A percentile compares a stretch with the other conserved stretches of the same genome.
These are phyloP conservation scores for Podaxis sp. DNA, from an alignment of 768 basidiomycete genomes.

Conservation along the genomic window DNA sequence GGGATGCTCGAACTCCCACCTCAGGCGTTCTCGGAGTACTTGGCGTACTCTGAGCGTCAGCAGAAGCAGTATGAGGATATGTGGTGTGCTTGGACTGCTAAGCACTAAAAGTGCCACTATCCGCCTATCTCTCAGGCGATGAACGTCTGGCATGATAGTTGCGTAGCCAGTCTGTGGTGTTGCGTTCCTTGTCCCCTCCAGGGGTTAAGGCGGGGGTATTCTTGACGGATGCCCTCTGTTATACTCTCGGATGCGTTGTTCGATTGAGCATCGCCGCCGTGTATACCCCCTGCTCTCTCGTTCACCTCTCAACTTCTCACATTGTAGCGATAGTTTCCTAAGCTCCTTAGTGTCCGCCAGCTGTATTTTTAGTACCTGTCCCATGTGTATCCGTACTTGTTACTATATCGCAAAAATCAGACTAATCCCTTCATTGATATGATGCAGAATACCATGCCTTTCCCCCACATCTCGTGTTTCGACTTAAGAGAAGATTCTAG, in stretches of 20 bases:
- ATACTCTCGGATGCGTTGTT: background rate
- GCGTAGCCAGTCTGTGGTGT: background rate
- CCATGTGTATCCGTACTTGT: constrained; percentile 14
- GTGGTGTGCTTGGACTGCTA: constrained; percentile 48
- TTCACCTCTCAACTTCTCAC: background rate
- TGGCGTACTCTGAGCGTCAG: constrained; percentile 49
- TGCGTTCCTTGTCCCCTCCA: background rate
- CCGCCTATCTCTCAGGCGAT: background rate
- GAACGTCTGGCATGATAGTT: background rate
- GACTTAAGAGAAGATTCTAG: background rate
- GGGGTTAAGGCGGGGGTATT: background rate
- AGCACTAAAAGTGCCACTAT: constrained; percentile 17
- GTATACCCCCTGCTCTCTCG: background rate
- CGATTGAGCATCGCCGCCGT: background rate
- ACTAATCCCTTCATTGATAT: background rate
- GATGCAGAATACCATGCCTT: background rate
- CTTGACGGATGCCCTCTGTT: background rate
- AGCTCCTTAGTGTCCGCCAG: constrained; percentile 8
- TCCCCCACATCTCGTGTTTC: background rate
- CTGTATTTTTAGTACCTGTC: constrained; percentile 9
- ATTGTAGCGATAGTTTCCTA: constrained; percentile 14
- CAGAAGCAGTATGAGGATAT: constrained; percentile 56
- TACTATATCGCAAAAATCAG: background rate
- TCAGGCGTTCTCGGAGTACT: constrained; percentile 57
- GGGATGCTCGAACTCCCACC: constrained; percentile 69